Evolutionary conservation across 352 stramenopile genomes (phyloP).

Genomic region (Phytophthora pistaciae): DNA sequence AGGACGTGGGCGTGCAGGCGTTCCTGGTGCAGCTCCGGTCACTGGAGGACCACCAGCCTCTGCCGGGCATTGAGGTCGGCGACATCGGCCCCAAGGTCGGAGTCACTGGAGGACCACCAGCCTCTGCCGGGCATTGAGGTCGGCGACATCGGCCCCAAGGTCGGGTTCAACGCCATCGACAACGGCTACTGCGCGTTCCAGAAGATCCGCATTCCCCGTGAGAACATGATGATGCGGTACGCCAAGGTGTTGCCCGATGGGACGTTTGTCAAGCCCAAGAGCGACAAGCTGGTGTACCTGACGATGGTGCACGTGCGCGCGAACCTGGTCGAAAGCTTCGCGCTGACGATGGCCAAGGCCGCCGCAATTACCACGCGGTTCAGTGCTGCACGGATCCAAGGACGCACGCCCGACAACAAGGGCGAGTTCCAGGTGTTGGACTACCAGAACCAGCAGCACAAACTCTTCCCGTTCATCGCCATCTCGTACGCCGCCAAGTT

Average conservation of each 20-base stretch:
- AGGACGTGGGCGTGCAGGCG: slow-evolving; percentile 36
- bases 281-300: slow-evolving; percentile 70
- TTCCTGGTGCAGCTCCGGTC: slow-evolving; percentile 32
- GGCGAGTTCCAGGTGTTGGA: slow-evolving; percentile 56
- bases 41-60: slow-evolving; percentile 22
- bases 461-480: slow-evolving; percentile 51
- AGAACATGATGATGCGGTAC: slow-evolving; percentile 37
- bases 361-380: slow-evolving; percentile 57
- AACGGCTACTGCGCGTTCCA: slow-evolving; percentile 34
- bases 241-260: slow-evolving; percentile 58
- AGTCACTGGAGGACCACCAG: slow-evolving; percentile 25
- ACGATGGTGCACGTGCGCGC: slow-evolving; percentile 59
- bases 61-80: slow-evolving; percentile 23
- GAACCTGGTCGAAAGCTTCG: slow-evolving; percentile 12
- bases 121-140: slow-evolving; percentile 24
- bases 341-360: slow-evolving; percentile 11
- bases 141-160: slow-evolving; percentile 27
- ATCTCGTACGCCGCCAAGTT: slow-evolving; percentile 40
- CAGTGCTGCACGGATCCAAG: slow-evolving; percentile 51
- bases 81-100: slow-evolving; percentile 33
- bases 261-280: slow-evolving; percentile 67
- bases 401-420: slow-evolving; percentile 38
- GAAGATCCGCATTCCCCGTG: slow-evolving; percentile 20
- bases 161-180: slow-evolving; percentile 33
- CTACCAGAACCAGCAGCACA: slow-evolving; percentile 63